A percentile compares a stretch with the other conserved stretches of the same genome.
Evolutionary conservation across 441 rosid genomes (phyloP).

Genomic region (Melastoma candidum): DNA sequence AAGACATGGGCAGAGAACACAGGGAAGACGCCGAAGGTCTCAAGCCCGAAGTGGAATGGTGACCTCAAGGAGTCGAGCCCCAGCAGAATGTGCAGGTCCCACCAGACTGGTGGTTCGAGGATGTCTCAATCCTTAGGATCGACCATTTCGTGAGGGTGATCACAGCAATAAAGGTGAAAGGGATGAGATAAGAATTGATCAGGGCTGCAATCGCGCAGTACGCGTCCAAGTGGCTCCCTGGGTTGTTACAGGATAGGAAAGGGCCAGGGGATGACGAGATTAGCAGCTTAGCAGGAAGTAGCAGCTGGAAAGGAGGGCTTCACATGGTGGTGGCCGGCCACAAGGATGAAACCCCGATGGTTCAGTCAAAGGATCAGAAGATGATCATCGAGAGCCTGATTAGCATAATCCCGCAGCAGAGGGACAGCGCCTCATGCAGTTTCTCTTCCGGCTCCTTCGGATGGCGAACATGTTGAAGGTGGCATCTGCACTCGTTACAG

Average conservation of each 20-base stretch:
- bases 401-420: constrained; percentile 90
- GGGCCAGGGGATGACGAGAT: constrained; percentile 43
- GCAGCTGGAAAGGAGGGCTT: constrained; percentile 78
- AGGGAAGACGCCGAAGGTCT: constrained; percentile 53
- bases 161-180: constrained; percentile 91
- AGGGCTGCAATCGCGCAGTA: constrained; percentile 82
- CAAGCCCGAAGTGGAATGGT: constrained; percentile 70
- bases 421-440: constrained; percentile 78
- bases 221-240: constrained; percentile 81
- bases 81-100: constrained; percentile 67
- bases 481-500: constrained; percentile 81
- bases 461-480: constrained; percentile 76
- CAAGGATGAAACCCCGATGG: constrained; percentile 46
- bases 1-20: constrained; percentile 97
- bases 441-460: constrained; percentile 76
- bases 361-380: constrained; percentile 67
- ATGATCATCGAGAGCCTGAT: constrained; percentile 85
- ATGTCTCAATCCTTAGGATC: constrained; percentile 73
- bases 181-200: constrained; percentile 73
- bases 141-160: constrained; percentile 86
- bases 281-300: constrained; percentile 37
- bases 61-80: constrained; percentile 79
- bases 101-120: constrained; percentile 99
- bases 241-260: constrained; percentile 49
- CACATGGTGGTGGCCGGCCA: constrained; percentile 63